Base-by-base conservation (phyloP, 345 rosid genomes). In the Dimocarpus longan region DNA sequence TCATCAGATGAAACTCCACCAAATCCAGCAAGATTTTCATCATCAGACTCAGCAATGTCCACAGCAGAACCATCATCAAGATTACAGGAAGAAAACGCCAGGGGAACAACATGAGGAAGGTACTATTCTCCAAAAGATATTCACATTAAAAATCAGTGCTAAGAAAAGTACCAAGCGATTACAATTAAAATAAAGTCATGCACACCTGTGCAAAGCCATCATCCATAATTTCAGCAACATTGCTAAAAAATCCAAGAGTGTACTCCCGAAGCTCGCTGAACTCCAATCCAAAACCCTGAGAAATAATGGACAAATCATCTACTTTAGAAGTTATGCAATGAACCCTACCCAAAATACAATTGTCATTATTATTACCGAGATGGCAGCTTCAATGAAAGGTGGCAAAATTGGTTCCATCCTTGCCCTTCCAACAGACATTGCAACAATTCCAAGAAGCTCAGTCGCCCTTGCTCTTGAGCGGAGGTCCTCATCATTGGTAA, bases 21-120 rank as follows among this genome's bases (percentile, higher is more conserved):
- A 90, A 94, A 91, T 79, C 93, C 94, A 78, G 87, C 88, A 77
- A 87, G 83, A 84, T 88, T 89, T 82, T 92, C 99, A 89, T 94
- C 93, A 82, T 94, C 98, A 80, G 98, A 93, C 80, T 91, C 98
- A 86, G 87, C 97, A 80, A 97, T 82, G 78, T 93, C 93, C 64
- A 97, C 93, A 0, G 99, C 96, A 81, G 98, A 93, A 75, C 99
- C 99, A 88, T 97, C 99, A 86, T 97, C 98, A 65, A 97, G 98
- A 87, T 94, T 92, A 89, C 99, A 97, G 56, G 99, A 97, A 71
- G 93, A 85, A 80, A 92, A 88, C 68, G 93, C 96, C 77, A 93
- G 85, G 57, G 98, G 99, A 76, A 92, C 92, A 68, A 97, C 93
- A 64, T 86, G 99, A 77, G 96, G 96, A 78, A 97, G 93, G 84